phyloP scores from a whole-genome alignment of 106 monocot species.

The Platanthera zijinensis region DNA sequence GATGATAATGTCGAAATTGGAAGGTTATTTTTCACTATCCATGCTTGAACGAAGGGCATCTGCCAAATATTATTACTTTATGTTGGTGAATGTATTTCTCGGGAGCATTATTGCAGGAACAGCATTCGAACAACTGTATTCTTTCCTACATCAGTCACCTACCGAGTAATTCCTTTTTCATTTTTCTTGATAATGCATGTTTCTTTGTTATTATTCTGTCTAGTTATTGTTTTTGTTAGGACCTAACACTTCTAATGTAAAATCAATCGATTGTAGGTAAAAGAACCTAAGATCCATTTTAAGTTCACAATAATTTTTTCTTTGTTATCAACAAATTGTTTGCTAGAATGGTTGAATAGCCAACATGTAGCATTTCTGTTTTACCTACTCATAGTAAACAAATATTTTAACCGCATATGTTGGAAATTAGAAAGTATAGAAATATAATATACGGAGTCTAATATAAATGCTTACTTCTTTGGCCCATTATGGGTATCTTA shows the following conservation, averaged over 20 bases:
- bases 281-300: too few relatives aligned
- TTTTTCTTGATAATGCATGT: not conserved
- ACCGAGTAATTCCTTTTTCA: slow-evolving; percentile 52
- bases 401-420: not conserved
- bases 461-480: too few relatives aligned
- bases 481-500: too few relatives aligned
- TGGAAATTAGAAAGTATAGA: not conserved
- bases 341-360: too few relatives aligned
- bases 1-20: slow-evolving; percentile 85
- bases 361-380: too few relatives aligned
- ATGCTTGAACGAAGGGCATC: slow-evolving; percentile 78
- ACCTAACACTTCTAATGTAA: too few relatives aligned
- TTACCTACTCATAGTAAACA: not conserved
- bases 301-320: too few relatives aligned
- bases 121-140: slow-evolving; percentile 81
- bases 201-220: not conserved
- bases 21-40: slow-evolving; percentile 83
- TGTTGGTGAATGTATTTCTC: slow-evolving; percentile 87
- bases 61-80: slow-evolving; percentile 90
- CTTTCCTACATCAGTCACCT: slow-evolving; percentile 74
- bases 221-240: too few relatives aligned
- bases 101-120: slow-evolving; percentile 96
- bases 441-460: too few relatives aligned
- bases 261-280: too few relatives aligned
- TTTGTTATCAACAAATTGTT: too few relatives aligned